These are phyloP conservation scores for Pseudonectria foliicola DNA, from an alignment of 2,329 filamentous ascomycete species.

Conservation along the genomic window DNA sequence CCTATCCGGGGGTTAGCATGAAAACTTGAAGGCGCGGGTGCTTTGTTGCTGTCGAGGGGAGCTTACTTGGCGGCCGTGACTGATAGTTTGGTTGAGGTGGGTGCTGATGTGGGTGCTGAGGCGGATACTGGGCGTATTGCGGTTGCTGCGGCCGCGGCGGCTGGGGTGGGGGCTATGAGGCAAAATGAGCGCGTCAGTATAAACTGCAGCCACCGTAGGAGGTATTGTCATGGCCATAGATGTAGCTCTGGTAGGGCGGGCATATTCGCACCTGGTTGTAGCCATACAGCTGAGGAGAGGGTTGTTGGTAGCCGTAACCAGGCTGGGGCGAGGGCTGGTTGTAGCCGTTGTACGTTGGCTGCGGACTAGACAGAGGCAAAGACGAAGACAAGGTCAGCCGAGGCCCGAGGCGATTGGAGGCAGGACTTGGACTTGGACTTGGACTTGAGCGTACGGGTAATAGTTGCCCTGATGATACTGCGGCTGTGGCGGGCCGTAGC, in stretches of 20 bases:
- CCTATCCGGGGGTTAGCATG: constrained; percentile 1
- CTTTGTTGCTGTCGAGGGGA: not conserved
- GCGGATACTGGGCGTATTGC: constrained; percentile 23
- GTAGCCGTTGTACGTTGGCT: constrained; percentile 42
- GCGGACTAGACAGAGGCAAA: constrained; percentile 24
- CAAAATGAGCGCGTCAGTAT: constrained; percentile 1
- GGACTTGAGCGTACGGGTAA: constrained; percentile 39
- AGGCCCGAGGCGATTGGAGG: constrained; percentile 1
- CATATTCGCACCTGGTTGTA: constrained; percentile 28
- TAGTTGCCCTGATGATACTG: constrained; percentile 35
- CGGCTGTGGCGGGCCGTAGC: constrained; percentile 29
- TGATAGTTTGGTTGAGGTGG: constrained; percentile 41
- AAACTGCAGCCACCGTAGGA: not conserved
- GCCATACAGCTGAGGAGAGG: constrained; percentile 36
- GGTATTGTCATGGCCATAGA: constrained; percentile 1
- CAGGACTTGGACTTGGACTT: constrained; percentile 1
- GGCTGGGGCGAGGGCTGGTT: constrained; percentile 43
- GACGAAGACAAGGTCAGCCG: constrained; percentile 13
- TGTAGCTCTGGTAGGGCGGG: not conserved
- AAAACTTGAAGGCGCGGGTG: not conserved
- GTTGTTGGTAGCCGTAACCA: constrained; percentile 38
- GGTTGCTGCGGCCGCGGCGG: constrained; percentile 29
- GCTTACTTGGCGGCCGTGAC: constrained; percentile 30
- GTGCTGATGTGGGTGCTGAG: constrained; percentile 40
- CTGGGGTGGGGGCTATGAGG: constrained; percentile 12